Percentiles rank a stretch among this genome's conserved stretches.
phyloP scores from a whole-genome alignment of 345 rosid species.

The Raphanus sativus region DNA sequence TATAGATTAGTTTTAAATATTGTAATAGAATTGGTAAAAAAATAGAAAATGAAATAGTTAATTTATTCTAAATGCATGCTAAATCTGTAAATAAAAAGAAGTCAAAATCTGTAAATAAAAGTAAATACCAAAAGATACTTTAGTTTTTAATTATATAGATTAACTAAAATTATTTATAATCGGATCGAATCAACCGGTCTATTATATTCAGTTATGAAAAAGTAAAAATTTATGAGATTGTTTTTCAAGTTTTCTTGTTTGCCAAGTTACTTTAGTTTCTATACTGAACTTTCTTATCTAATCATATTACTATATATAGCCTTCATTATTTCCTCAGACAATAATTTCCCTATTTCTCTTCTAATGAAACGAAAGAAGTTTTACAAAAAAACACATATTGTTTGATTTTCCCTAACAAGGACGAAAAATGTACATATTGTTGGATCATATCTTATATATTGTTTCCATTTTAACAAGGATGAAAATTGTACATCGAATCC shows the following conservation, averaged over 20 bases:
- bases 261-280: not conserved
- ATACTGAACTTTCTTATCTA: not conserved
- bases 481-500: not conserved
- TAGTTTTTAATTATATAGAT: too few species aligned
- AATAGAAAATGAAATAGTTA: too few species aligned
- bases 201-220: not conserved
- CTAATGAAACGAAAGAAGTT: not conserved
- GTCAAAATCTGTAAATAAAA: too few species aligned
- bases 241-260: not conserved
- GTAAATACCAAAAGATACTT: too few species aligned
- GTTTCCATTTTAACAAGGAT: not conserved
- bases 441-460: not conserved
- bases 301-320: not conserved
- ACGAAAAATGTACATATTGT: too few species aligned
- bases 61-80: too few species aligned
- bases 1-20: too few species aligned
- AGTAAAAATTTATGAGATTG: not conserved
- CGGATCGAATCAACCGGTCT: not conserved
- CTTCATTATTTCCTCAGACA: not conserved
- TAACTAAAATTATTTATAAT: not conserved
- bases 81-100: too few species aligned
- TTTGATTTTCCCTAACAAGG: not conserved
- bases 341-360: not conserved
- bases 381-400: not conserved
- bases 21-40: too few species aligned